Base-by-base conservation (phyloP, 2,329 filamentous ascomycete genomes). In the Fusarium robinianum region DNA sequence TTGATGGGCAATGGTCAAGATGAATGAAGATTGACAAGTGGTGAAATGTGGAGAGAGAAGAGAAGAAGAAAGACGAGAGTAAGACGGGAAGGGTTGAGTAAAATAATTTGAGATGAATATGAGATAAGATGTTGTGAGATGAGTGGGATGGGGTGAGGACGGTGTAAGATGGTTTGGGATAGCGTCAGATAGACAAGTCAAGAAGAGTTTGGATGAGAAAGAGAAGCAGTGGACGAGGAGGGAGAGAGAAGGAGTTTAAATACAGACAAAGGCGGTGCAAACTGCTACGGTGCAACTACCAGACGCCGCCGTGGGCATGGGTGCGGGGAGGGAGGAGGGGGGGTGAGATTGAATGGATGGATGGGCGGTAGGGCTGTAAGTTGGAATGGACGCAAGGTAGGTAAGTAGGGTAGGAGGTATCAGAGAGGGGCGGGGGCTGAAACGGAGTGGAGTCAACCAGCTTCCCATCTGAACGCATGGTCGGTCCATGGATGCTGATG, bases 341-440 rank as follows among this genome's bases (percentile, higher is more conserved):
- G 16, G 24, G 23, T 36, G 46, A 34, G 11, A 40, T 35, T 24
- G 24, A 40, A 36, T 35, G 33, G 26, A 29, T 16, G 16, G 25
- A 33, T 25, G 24, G 25, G 31, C 19, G 22, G 34, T 26, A 42
- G 38, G 46, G 34, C 34, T 37, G 21, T 36, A 16, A 14, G 29
- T 26, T 12, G 7, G 34, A 32, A 41, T 36, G 31, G 49, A 33
- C 44, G 18, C 19, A 23, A 26, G 25, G 17, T 27, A 24, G 35
- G 24, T 32, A 25, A 37, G 19, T 36, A 33, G 35, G 49, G 50
- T 61, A 61, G 58, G 58, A 57, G 57, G 55, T 41, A 19, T 34
- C 40, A 8, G 32, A 22, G 33, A 31, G 34, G 42, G 43, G 44
- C 24, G 56, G 53, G n/a, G 52, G 50, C 57, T 57, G 41, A 46